phyloP scores from a whole-genome alignment of 1,284 basidiomycete genomes.

The Ganoderma boninense region DNA sequence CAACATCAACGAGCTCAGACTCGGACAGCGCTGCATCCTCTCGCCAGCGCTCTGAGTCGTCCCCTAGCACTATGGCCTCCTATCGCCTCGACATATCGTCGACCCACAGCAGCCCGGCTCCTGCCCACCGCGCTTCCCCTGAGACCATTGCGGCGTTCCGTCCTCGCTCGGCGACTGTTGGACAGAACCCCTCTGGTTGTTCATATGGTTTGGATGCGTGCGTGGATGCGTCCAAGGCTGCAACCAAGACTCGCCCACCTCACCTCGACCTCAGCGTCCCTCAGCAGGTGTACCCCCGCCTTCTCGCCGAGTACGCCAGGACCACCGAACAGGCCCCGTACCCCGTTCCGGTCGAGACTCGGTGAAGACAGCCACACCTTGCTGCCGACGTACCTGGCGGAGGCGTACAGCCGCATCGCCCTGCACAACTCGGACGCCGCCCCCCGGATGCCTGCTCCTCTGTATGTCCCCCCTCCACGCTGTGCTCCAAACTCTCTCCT shows the following conservation, averaged over 20 bases:
- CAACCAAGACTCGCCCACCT: constrained; percentile 30
- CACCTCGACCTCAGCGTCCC: constrained; percentile 28
- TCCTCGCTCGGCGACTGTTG: constrained; percentile 20
- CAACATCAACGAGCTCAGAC: constrained; percentile 30
- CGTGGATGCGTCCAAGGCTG: not conserved
- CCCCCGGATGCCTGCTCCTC: not conserved
- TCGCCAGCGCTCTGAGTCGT: constrained; percentile 8
- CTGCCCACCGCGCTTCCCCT: constrained; percentile 1
- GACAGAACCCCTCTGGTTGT: constrained; percentile 2
- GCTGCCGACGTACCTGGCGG: constrained; percentile 37
- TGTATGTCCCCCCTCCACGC: not conserved
- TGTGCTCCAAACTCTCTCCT: not conserved
- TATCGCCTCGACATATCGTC: constrained; percentile 11
- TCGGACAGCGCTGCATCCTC: constrained; percentile 23
- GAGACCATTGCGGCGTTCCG: not conserved
- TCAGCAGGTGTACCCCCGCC: constrained; percentile 16
- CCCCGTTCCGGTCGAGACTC: not conserved
- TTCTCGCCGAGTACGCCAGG: constrained; percentile 20
- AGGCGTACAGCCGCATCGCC: constrained; percentile 29
- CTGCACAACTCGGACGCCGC: constrained; percentile 11
- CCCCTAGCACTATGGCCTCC: constrained; percentile 7
- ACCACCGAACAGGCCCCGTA: constrained; percentile 5
- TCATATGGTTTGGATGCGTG: not conserved
- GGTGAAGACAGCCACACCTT: constrained; percentile 28
- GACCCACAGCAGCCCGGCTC: constrained; percentile 16